Evolutionary conservation across 352 stramenopile species (phyloP).

Genomic region (Globisporangium nunn): DNA sequence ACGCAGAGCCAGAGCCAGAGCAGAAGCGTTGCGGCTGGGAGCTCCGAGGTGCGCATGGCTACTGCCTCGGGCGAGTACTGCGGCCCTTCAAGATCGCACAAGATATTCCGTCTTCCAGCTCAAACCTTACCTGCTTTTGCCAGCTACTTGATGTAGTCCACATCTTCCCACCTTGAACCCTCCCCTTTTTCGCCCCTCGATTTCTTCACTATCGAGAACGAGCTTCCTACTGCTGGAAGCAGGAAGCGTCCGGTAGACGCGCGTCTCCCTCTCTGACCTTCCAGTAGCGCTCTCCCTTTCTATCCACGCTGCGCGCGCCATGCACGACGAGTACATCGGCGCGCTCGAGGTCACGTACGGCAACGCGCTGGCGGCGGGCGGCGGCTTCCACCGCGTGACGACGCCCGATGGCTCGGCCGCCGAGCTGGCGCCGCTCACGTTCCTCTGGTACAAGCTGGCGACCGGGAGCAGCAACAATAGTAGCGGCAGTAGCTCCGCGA

Average conservation of each 20-base stretch:
- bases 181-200: no score
- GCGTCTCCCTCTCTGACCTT: no score
- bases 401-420: slow-evolving; percentile 61
- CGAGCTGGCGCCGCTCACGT: slow-evolving; percentile 76
- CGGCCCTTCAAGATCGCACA: no score
- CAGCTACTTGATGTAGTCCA: no score
- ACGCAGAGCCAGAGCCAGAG: background rate
- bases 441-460: slow-evolving; percentile 74
- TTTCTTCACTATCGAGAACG: no score
- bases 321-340: slow-evolving; percentile 68
- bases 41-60: background rate
- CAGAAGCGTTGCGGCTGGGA: background rate
- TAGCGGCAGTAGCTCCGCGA: background rate
- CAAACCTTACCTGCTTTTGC: no score
- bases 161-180: no score
- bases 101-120: no score
- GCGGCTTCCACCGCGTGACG: slow-evolving; percentile 80
- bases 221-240: no score
- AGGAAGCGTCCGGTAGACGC: no score
- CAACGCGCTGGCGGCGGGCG: slow-evolving; percentile 71
- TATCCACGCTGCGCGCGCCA: slow-evolving; percentile 13
- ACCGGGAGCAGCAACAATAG: slow-evolving; percentile 6
- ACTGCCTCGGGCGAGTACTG: no score
- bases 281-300: no score
- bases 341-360: slow-evolving; percentile 82